Evolutionary conservation across 306 rosid species (phyloP), one percentile per base, ranked within the genome.

Genomic region (Prunus persica): DNA sequence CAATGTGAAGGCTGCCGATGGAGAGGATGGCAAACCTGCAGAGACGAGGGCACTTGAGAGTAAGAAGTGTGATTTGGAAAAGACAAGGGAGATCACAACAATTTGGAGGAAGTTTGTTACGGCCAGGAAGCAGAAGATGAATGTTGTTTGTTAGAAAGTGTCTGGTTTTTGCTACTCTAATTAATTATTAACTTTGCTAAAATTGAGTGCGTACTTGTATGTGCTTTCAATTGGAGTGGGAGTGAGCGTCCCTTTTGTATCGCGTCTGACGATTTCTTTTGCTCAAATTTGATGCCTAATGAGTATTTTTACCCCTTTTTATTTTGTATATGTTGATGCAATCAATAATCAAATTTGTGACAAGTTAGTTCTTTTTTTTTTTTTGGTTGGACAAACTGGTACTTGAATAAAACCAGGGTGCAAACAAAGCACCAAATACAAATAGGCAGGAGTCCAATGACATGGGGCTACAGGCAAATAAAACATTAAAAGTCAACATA

Each of bases 31-130:
- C 25, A 25, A 72, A 7, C 50, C 76, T 8, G 62, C 52, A 24
- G 85, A 74, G 41, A 57, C 71, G 28, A 38, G 43, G 43, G 70
- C 14, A n/a, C 45, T 65, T 1, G 69, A 16, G 49, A 75, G 76
- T 0, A 89, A 89, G 86, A 89, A 91, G 87, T 88, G 81, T 50
- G 89, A 74, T 15, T 3, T 81, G 24, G 93, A 90, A 84, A 83
- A 86, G 1, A 87, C 85, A 46, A 90, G 91, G 84, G 97, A 90
- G 75, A 88, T 92, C 67, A 90, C 96, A 38, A 83, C 91, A 1
- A 75, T 70, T 73, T 92, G 97, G 97, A 92, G 78, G 89, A 92
- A 90, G 82, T 90, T 92, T 80, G 96, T 87, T 62, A 51, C 73
- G 82, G 87, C 90, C 11, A 92, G 87, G 90, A 92, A 88, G 65